Evolutionary conservation across 2,329 filamentous ascomycete species (phyloP), one percentile per base, ranked within the genome.

Genomic region (Ascochyta clinopodiicola): DNA sequence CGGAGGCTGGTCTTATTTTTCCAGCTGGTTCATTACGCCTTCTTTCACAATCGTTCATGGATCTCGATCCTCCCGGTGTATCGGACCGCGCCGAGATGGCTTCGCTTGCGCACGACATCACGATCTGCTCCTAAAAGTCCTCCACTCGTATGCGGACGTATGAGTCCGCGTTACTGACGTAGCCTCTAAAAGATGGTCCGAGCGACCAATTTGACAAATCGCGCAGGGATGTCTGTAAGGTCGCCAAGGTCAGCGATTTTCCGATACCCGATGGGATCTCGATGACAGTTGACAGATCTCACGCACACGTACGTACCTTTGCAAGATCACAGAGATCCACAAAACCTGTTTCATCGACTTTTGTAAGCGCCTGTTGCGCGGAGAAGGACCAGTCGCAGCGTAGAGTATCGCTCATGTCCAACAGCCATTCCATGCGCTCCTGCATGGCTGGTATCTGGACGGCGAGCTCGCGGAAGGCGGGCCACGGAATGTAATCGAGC

Each of bases 401-500:
- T 19, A 63, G 38, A 6, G 38, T 61, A 1, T 57, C 44, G 25
- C 59, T 57, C 61, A 67, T 61, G 21, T 68, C 66, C 59, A 66
- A 53, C 17, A 68, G 45, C 59, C 63, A 68, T 42, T 64, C 61
- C 64, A 68, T 67, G 6, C 54, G 59, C 49, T 66, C 58, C 29
- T 68, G 66, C 66, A 68, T 68, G 8, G 60, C 55, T 0, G 66
- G 64, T 24, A 68, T 61, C 40, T 68, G 64, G 12, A 64, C 64
- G 13, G 56, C 59, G 15, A 64, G 59, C 42, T 68, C 66, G 12
- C 66, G 64, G 19, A 68, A 68, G 2, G 66, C 66, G 8, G 66
- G 66, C 66, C 66, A 68, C 13, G 59, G 44, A 21, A 68, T 43
- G 25, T 60, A 67, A 27, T 68, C 66, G 25, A 67, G 46, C 13